A percentile compares a stretch with the other conserved stretches of the same genome.
Evolutionary conservation across 208 protist genomes (phyloP).

Genomic region (Leishmania gerbilli): DNA sequence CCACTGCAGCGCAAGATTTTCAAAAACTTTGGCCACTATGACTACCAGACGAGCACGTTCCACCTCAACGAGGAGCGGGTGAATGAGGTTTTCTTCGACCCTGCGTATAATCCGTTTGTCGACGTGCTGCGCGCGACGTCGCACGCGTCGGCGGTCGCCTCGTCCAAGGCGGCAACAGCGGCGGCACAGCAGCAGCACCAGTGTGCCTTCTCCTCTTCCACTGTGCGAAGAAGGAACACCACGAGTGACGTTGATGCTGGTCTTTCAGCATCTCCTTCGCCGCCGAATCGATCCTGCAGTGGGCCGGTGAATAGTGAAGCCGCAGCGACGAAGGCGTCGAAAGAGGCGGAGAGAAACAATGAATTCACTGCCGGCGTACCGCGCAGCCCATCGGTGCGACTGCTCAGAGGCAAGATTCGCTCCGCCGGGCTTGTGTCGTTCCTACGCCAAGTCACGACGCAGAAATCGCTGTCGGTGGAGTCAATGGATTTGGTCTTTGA

Average conservation of each 20-base stretch:
- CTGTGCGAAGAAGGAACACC: background rate
- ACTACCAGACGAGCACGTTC: slow-evolving; percentile 39
- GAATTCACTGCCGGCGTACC: background rate
- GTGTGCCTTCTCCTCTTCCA: background rate
- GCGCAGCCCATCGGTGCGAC: slow-evolving; percentile 12
- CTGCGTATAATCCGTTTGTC: slow-evolving; percentile 28
- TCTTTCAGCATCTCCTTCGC: background rate
- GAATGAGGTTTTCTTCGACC: slow-evolving; percentile 38
- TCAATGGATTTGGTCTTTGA: slow-evolving; percentile 30
- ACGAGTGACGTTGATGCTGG: background rate
- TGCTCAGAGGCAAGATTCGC: slow-evolving; percentile 25
- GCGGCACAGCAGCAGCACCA: slow-evolving; percentile 7
- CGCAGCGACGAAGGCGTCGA: background rate
- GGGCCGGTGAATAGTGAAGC: background rate
- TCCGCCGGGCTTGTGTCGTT: slow-evolving; percentile 30
- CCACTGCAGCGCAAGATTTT: slow-evolving; percentile 48
- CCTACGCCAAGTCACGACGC: slow-evolving; percentile 25
- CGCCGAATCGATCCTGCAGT: background rate
- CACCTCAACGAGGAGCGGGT: slow-evolving; percentile 38
- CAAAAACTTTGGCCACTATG: slow-evolving; percentile 51
- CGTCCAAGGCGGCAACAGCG: slow-evolving; percentile 15
- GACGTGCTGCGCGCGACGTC: slow-evolving; percentile 33
- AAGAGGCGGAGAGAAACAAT: background rate
- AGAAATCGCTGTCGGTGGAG: slow-evolving; percentile 30
- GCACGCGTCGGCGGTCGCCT: slow-evolving; percentile 30